A percentile compares a stretch with the other conserved stretches of the same genome.
Conservation (phyloP, 2,329 filamentous ascomycete genomes). For the Exophiala xenobiotica region DNA sequence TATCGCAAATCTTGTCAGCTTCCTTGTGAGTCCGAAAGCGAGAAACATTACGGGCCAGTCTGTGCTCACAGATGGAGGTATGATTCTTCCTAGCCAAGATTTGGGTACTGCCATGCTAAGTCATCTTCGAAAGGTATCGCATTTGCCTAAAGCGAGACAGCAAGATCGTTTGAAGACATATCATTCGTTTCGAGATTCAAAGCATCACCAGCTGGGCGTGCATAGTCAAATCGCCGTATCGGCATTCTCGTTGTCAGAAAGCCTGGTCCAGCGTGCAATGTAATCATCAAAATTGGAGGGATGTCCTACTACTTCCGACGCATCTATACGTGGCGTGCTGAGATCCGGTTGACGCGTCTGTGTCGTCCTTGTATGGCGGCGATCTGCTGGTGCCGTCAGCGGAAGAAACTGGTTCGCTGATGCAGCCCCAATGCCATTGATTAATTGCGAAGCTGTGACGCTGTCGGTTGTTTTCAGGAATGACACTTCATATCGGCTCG, state of each 20-base stretch:
- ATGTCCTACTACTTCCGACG: no score
- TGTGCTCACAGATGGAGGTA: slow-evolving; percentile 59
- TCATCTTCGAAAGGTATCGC: not conserved
- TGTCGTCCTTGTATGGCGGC: not conserved
- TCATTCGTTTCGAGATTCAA: no score
- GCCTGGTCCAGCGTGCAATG: not conserved
- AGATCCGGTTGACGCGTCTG: not conserved
- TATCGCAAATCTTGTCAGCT: slow-evolving; percentile 60
- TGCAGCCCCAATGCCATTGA: slow-evolving; percentile 8
- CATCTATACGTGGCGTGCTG: no score
- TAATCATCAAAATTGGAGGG: not conserved
- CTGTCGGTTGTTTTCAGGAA: slow-evolving; percentile 2
- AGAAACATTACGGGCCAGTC: slow-evolving; percentile 67
- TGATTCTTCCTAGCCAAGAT: not conserved
- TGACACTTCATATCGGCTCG: slow-evolving; percentile 11
- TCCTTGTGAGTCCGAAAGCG: slow-evolving; percentile 57
- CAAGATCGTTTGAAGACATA: no score
- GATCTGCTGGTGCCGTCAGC: slow-evolving; percentile 5
- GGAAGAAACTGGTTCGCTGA: slow-evolving; percentile 4
- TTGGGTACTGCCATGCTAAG: not conserved
- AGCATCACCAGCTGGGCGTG: no score
- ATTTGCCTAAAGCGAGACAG: not conserved
- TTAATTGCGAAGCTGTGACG: slow-evolving; percentile 12
- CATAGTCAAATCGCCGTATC: no score
- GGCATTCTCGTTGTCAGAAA: not conserved